These are phyloP conservation scores for Mucor indicus DNA, from an alignment of 371 early-diverging fungal genomes.

Conservation along the genomic window DNA sequence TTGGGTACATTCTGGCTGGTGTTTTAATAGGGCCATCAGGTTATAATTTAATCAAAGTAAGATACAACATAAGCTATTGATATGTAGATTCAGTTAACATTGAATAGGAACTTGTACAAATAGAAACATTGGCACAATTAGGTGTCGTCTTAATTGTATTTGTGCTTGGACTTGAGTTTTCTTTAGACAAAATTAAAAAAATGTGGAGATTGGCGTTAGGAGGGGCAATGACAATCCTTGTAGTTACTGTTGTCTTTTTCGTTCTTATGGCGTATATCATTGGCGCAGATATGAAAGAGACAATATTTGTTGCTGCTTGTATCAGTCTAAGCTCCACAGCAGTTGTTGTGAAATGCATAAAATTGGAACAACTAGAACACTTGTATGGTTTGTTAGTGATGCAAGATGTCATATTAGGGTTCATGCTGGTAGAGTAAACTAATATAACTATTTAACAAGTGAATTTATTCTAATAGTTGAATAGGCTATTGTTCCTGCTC, in stretches of 20 bases:
- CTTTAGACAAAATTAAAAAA: conserved; percentile 47
- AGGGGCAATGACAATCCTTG: conserved; percentile 46
- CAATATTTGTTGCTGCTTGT: conserved; percentile 53
- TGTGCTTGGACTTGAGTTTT: conserved; percentile 62
- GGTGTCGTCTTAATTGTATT: conserved; percentile 60
- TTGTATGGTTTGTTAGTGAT: conserved; percentile 51
- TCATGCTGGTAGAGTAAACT: conserved; percentile 50
- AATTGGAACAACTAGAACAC: conserved; percentile 43
- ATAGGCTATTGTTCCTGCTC: conserved; percentile 58
- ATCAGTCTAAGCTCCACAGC: conserved; percentile 57
- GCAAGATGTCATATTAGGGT: conserved; percentile 61
- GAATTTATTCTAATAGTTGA: neutral
- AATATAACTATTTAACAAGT: neutral
- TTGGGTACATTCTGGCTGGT: conserved; percentile 66
- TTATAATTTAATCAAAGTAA: conserved; percentile 50
- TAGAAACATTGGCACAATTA: conserved; percentile 55
- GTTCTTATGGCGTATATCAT: conserved; percentile 36
- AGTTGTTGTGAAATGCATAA: conserved; percentile 54
- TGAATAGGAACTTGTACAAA: conserved; percentile 48
- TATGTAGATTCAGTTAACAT: neutral
- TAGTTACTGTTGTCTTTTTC: conserved; percentile 40
- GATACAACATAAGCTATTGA: neutral
- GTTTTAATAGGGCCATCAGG: conserved; percentile 51
- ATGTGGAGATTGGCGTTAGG: conserved; percentile 55
- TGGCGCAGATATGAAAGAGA: conserved; percentile 40